A percentile compares a stretch with the other conserved stretches of the same genome.
These are phyloP conservation scores for Pseudopediastrum boryanum DNA, from an alignment of 139 green algal species.

Conservation along the genomic window DNA sequence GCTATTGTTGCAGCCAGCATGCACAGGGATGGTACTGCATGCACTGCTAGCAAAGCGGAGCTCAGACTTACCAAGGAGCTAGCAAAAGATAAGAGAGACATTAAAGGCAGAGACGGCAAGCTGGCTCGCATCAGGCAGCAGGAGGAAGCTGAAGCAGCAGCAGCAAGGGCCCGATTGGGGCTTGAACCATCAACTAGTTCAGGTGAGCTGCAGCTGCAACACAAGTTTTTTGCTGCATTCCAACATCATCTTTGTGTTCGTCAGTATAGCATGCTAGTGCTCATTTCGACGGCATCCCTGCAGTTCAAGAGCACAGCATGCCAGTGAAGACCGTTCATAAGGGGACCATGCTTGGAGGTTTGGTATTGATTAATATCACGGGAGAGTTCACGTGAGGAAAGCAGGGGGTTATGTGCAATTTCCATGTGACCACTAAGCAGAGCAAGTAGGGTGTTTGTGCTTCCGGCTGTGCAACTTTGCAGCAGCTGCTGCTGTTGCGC, in stretches of 20 bases:
- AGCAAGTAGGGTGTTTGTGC: no score
- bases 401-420: no score
- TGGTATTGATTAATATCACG: no score
- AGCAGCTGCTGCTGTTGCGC: not conserved
- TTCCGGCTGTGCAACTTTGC: not conserved
- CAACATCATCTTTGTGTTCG: not conserved
- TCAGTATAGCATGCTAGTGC: not conserved
- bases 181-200: not conserved
- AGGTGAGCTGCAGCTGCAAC: no score
- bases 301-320: not conserved
- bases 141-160: slow-evolving; percentile 36
- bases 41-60: slow-evolving; percentile 61
- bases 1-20: slow-evolving; percentile 1
- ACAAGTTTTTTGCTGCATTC: no score
- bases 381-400: no score
- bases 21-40: slow-evolving; percentile 74
- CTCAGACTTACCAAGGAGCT: slow-evolving; percentile 67
- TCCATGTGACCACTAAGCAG: no score
- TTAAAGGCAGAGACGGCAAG: slow-evolving; percentile 78
- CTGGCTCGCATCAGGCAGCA: slow-evolving; percentile 72
- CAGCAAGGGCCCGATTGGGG: slow-evolving; percentile 10
- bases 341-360: not conserved
- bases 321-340: no score
- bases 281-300: not conserved
- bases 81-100: slow-evolving; percentile 62